Percentiles rank a stretch among this genome's conserved stretches.
phyloP scores from a whole-genome alignment of 2,329 filamentous ascomycete genomes.

The Harringtonia aguacate region DNA sequence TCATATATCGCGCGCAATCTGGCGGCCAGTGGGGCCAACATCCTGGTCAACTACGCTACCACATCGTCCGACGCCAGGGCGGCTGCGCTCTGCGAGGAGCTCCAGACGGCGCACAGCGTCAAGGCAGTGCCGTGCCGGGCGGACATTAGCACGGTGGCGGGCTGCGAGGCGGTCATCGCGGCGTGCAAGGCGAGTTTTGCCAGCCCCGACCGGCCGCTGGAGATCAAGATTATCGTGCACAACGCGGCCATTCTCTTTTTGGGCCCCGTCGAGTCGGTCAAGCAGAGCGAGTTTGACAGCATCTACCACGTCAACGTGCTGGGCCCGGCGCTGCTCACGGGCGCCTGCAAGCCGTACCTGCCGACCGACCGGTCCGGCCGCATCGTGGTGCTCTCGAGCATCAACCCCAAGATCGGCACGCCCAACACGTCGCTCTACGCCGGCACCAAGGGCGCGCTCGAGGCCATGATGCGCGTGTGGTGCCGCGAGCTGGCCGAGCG shows the following conservation, averaged over 20 bases:
- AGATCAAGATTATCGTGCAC: conserved; percentile 77
- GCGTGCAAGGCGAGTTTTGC: conserved; percentile 46
- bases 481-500: conserved; percentile 41
- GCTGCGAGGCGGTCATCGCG: conserved; percentile 38
- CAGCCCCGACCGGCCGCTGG: conserved; percentile 33
- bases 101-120: conserved; percentile 47
- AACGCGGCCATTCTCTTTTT: conserved; percentile 68
- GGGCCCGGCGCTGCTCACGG: conserved; percentile 66
- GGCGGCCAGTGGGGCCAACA: conserved; percentile 56
- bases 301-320: conserved; percentile 78
- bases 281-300: conserved; percentile 53
- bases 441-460: conserved; percentile 46
- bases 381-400: conserved; percentile 44
- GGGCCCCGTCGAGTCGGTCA: conserved; percentile 51
- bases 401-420: conserved; percentile 41
- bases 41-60: conserved; percentile 60
- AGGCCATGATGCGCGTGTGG: conserved; percentile 49
- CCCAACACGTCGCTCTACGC: conserved; percentile 43
- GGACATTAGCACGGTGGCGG: conserved; percentile 53
- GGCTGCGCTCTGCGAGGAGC: conserved; percentile 48
- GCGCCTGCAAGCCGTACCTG: conserved; percentile 60
- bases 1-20: conserved; percentile 53
- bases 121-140: conserved; percentile 55
- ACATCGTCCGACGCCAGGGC: conserved; percentile 28
- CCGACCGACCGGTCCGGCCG: conserved; percentile 52